A percentile compares a stretch with the other conserved stretches of the same genome.
phyloP scores from a whole-genome alignment of 2,329 filamentous ascomycete species.

The Paecilomyces dactylethromorphus region DNA sequence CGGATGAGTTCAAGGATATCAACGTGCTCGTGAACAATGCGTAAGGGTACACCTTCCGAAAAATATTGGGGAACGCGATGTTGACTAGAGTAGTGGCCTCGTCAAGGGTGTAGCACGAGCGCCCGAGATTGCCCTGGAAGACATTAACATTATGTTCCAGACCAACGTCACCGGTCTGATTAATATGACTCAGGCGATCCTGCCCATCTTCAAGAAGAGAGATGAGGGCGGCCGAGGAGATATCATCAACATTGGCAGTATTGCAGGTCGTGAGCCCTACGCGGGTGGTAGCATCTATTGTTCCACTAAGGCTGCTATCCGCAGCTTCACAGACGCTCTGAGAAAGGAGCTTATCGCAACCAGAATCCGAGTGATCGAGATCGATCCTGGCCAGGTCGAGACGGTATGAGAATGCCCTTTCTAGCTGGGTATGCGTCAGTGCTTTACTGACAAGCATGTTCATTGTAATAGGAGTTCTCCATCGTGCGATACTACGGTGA shows the following conservation, averaged over 20 bases:
- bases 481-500: conserved; percentile 84
- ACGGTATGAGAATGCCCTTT: conserved; percentile 49
- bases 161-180: conserved; percentile 95
- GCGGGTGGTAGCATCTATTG: conserved; percentile 86
- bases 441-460: neutral
- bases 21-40: conserved; percentile 95
- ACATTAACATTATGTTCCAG: conserved; percentile 80
- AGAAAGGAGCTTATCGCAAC: conserved; percentile 77
- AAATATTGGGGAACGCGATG: neutral
- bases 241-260: conserved; percentile 91
- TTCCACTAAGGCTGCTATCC: conserved; percentile 82
- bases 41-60: conserved; percentile 45
- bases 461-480: conserved; percentile 63
- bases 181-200: conserved; percentile 88
- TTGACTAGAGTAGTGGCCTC: conserved; percentile 56
- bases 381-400: conserved; percentile 90
- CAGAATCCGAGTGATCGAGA: conserved; percentile 74
- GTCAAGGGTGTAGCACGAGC: conserved; percentile 84
- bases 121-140: conserved; percentile 72
- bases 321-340: conserved; percentile 75
- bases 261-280: conserved; percentile 85
- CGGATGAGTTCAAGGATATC: conserved; percentile 75
- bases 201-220: conserved; percentile 69
- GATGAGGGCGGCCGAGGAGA: conserved; percentile 72
- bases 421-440: neutral